Evolutionary conservation across 139 green algal genomes (phyloP).

Genomic region (Closterium sp.): DNA sequence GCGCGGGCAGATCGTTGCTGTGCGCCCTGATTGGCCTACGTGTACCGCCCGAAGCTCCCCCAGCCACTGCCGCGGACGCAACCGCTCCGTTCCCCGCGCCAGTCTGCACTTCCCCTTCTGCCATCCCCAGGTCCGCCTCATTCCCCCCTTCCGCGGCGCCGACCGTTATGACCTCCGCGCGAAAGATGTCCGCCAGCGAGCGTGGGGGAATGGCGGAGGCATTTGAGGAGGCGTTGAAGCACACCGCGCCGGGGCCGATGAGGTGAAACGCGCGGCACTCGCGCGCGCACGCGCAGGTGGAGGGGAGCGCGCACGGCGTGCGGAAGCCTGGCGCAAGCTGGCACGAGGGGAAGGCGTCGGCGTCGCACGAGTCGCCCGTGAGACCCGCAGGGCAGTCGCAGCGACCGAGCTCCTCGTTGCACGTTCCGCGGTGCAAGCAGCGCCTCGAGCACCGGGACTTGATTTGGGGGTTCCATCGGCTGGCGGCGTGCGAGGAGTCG

Average conservation of each 20-base stretch:
- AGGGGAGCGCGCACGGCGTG: background rate
- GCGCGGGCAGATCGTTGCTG: background rate
- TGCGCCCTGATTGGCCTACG: background rate
- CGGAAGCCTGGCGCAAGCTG: background rate
- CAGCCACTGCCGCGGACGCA: background rate
- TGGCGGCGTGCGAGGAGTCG: background rate
- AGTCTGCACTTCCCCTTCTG: background rate
- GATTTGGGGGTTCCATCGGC: background rate
- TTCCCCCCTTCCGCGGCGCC: background rate
- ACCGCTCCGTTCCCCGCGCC: background rate
- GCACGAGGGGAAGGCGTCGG: conserved; percentile 4
- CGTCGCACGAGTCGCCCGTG: background rate
- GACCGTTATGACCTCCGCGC: background rate
- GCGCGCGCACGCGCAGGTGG: conserved; percentile 11
- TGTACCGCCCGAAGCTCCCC: background rate
- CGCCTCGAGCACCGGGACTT: background rate
- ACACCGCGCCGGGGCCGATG: background rate
- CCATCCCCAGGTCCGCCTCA: background rate
- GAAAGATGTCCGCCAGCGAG: background rate
- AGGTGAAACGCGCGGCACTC: background rate
- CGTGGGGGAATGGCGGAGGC: background rate
- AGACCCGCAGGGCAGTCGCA: background rate
- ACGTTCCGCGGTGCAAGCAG: background rate
- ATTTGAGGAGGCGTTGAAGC: background rate
- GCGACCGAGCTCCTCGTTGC: conserved; percentile 4